Base-by-base conservation (phyloP, 768 basidiomycete species). In the Pluteus cervinus region DNA sequence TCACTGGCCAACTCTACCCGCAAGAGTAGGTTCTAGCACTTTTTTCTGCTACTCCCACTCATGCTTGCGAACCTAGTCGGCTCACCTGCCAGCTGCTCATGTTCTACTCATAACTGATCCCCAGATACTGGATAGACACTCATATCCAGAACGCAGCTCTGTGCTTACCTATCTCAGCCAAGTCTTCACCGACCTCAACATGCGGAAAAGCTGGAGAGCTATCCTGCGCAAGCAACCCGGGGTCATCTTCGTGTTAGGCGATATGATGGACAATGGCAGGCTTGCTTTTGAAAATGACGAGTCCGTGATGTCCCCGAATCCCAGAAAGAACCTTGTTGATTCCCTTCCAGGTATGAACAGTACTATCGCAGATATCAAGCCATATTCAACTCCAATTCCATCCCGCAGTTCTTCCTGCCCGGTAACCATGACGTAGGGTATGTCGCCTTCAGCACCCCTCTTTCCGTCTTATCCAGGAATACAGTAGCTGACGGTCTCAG, bases 371-470 rank as follows among this genome's bases (percentile, higher is more conserved):
- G 82, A 32, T 96, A 89, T 64, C 69, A 65, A 40, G 63, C 62
- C 30, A 89, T 91, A 23, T 93, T 94, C 61, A 57, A 65, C 20
- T 40, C 63, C 15, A 57, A 70, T 5, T 46, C 64, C 12, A 63
- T 75, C 3, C 79, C 82, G 0, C 62, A 69, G 41, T 82, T 80
- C 57, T 84, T 78, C 52, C 69, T 93, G 20, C 83, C 91, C 3
- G 94, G 94, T 5, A 98, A 97, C 54, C 91, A 92, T 52, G 94
- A 98, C 50, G 69, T 85, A 23, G 87, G 86, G 78, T 86, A 54
- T 41, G 69, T 36, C 29, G 22, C 17, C 20, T 15, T 16, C n/a
- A n/a, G n/a, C n/a, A n/a, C n/a, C n/a, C n/a, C n/a, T n/a, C n/a
- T n/a, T n/a, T n/a, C n/a, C n/a, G n/a, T n/a, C n/a, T n/a, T n/a